Evolutionary conservation across 2,329 filamentous ascomycete genomes (phyloP).

Genomic region (Ophiostoma ips): DNA sequence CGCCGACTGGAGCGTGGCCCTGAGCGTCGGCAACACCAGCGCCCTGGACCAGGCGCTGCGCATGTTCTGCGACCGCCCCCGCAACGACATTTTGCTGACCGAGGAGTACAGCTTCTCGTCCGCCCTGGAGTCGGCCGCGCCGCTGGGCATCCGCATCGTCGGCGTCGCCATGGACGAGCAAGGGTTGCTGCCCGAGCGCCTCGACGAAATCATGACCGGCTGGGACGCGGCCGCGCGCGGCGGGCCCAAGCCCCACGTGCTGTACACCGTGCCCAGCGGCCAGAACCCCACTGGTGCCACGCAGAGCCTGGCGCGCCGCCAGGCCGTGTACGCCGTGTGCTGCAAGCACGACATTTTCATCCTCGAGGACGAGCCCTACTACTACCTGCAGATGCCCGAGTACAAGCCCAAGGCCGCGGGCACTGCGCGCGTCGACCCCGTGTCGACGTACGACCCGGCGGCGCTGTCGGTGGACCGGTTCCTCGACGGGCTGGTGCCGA

Average conservation of each 20-base stretch:
- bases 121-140: slow-evolving; percentile 42
- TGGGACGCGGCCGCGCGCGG: slow-evolving; percentile 34
- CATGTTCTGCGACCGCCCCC: slow-evolving; percentile 57
- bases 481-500: slow-evolving; percentile 57
- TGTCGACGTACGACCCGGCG: background rate
- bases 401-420: slow-evolving; percentile 35
- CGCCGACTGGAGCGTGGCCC: slow-evolving; percentile 72
- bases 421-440: background rate
- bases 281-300: slow-evolving; percentile 89
- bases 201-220: slow-evolving; percentile 35
- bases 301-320: slow-evolving; percentile 51
- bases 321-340: slow-evolving; percentile 61
- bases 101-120: slow-evolving; percentile 89
- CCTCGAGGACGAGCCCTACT: slow-evolving; percentile 88
- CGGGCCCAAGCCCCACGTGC: slow-evolving; percentile 37
- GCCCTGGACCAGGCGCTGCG: slow-evolving; percentile 72
- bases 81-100: slow-evolving; percentile 65
- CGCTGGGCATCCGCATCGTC: slow-evolving; percentile 37
- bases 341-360: slow-evolving; percentile 79
- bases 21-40: slow-evolving; percentile 77
- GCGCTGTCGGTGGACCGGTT: slow-evolving; percentile 44
- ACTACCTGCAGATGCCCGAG: slow-evolving; percentile 78
- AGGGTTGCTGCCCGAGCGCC: slow-evolving; percentile 35
- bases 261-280: slow-evolving; percentile 56
- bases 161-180: slow-evolving; percentile 39